Evolutionary conservation across 768 basidiomycete genomes (phyloP), one percentile per base, ranked within the genome.

Genomic region (Kwoniella botswanensis): DNA sequence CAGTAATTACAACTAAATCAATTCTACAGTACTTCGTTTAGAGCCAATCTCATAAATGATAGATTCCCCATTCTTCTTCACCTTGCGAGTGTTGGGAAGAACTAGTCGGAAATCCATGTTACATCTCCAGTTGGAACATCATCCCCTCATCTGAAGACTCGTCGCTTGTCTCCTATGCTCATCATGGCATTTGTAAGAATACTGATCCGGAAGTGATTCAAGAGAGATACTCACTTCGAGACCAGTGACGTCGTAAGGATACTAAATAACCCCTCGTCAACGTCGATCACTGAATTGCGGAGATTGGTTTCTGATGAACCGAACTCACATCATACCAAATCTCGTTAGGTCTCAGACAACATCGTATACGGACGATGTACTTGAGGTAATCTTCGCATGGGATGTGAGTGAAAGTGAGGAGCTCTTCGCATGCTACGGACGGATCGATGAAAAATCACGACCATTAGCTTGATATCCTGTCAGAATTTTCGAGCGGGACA

Each of bases 271-370:
- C 17, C 63, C 42, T n/a, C 12, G 42, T 21, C 46, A 24, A 59
- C 35, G 17, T n/a, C 2, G 2, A 44, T 41, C 12, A 13, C 26
- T 24, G 10, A 17, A 35, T 41, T 22, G 26, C 21, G 6, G 44
- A 24, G 12, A 3, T 52, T 26, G 43, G 6, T 15, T 53, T 63
- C 62, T 12, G 12, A 44, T 4, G 13, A n/a, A 12, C 3, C 4
- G 3, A 43, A 67, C 74, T 70, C 35, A 75, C 74, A 75, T 75
- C 74, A 53, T 56, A 21, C 71, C 71, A 75, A 26, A 26, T 58
- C 18, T 63, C 68, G 13, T 69, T 57, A 2, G 74, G 74, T 57
- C 62, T 29, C 9, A 75, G 42, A 46, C 64, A 59, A 26, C 41
- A 7, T 46, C 74, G 42, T 52, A 75, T 75, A 22, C 74, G 63